A percentile compares a stretch with the other conserved stretches of the same genome.
These are phyloP conservation scores for Crotalaria pallida DNA, from an alignment of 306 rosid species.

Conservation along the genomic window DNA sequence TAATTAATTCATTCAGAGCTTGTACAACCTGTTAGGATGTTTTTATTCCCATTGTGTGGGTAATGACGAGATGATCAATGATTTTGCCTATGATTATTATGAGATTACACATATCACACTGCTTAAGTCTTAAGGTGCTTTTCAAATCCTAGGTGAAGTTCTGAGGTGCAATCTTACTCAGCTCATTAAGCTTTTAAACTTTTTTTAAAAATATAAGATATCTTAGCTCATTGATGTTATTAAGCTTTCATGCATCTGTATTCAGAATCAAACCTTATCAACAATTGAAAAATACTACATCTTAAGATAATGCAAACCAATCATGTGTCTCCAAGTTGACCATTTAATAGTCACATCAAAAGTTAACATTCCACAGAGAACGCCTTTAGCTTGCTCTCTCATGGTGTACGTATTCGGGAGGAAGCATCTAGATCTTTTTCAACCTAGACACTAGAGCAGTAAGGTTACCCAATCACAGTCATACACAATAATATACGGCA, in stretches of 20 bases:
- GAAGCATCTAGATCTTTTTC: too few species aligned
- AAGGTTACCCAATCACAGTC: too few species aligned
- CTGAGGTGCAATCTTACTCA: not conserved
- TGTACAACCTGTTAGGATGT: slow-evolving; percentile 17
- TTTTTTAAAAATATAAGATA: not conserved
- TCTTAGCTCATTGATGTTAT: not conserved
- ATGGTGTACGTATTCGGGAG: too few species aligned
- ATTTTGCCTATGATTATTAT: not conserved
- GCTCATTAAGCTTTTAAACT: not conserved
- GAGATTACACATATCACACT: not conserved
- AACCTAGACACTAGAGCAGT: too few species aligned
- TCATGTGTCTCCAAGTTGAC: too few species aligned
- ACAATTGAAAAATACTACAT: too few species aligned
- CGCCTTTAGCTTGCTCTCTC: too few species aligned
- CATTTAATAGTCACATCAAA: too few species aligned
- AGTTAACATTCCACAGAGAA: too few species aligned
- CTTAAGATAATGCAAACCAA: too few species aligned
- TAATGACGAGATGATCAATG: slow-evolving; percentile 6
- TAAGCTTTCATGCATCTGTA: not conserved
- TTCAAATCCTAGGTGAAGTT: not conserved
- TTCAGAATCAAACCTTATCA: not conserved
- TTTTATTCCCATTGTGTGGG: not conserved
- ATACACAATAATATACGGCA: too few species aligned
- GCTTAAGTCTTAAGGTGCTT: not conserved
- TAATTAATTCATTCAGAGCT: slow-evolving; percentile 32